A percentile compares a stretch with the other conserved stretches of the same genome.
These are phyloP conservation scores for Leccinum pellstonianum DNA, from an alignment of 768 basidiomycete genomes.

Conservation along the genomic window DNA sequence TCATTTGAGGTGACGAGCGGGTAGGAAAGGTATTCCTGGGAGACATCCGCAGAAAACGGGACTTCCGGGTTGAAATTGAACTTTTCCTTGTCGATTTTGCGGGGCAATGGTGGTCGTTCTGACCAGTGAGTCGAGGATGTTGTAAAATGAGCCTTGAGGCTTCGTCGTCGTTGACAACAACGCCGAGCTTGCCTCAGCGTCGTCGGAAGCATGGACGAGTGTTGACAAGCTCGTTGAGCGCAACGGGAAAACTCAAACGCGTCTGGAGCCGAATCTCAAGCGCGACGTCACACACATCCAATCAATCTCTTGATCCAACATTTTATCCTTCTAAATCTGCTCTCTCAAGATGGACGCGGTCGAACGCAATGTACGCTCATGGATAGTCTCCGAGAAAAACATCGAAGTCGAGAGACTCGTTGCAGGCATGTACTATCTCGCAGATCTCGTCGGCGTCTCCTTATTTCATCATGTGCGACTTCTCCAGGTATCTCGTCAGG, in stretches of 20 bases:
- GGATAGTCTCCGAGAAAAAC: conserved; percentile 65
- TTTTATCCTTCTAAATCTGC: not conserved
- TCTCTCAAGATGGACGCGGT: conserved; percentile 39
- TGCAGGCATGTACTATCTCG: conserved; percentile 45
- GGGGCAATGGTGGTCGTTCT: conserved; percentile 12
- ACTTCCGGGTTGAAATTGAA: conserved; percentile 76
- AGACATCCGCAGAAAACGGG: conserved; percentile 48
- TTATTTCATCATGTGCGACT: not conserved
- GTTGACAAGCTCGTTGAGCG: conserved; percentile 1
- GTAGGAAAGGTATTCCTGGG: conserved; percentile 47
- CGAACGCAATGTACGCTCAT: conserved; percentile 62
- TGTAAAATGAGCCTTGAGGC: conserved; percentile 25
- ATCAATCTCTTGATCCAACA: not conserved
- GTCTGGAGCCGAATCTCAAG: too few relatives aligned
- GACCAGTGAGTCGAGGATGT: conserved; percentile 19
- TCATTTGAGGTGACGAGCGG: conserved; percentile 70
- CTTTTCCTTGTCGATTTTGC: conserved; percentile 43
- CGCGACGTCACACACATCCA: conserved; percentile 4
- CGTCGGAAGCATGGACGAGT: conserved; percentile 22
- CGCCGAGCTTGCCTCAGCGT: conserved; percentile 17
- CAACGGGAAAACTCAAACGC: conserved; percentile 6
- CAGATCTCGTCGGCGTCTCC: not conserved
- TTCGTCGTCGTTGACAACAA: conserved; percentile 23
- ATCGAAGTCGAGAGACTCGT: conserved; percentile 59
- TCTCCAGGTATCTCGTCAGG: conserved; percentile 33